Evolutionary conservation across 148 eudicot species (phyloP).

Genomic region (Nepenthes gracilis): DNA sequence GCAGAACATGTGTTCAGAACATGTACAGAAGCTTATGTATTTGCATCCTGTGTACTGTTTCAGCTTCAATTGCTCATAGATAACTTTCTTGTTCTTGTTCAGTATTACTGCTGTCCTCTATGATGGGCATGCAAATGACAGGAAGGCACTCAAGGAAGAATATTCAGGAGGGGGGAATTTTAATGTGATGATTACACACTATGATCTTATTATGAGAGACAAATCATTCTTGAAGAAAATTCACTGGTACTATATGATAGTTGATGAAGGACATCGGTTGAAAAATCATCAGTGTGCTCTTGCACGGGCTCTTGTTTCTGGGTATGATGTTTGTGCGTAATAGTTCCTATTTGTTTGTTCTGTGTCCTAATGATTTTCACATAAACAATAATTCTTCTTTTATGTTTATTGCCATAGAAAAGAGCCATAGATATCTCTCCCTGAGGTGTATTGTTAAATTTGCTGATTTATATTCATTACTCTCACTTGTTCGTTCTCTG

Average conservation of each 20-base stretch:
- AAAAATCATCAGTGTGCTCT: slow-evolving; percentile 92
- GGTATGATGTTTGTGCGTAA: slow-evolving; percentile 33
- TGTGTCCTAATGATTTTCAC: background rate
- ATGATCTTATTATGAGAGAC: slow-evolving; percentile 97
- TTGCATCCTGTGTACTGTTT: background rate
- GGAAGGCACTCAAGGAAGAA: slow-evolving; percentile 86
- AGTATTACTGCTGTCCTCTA: slow-evolving; percentile 81
- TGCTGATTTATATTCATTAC: background rate
- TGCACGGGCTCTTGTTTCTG: slow-evolving; percentile 79
- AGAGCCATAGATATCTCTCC: too few relatives aligned
- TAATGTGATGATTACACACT: slow-evolving; percentile 83
- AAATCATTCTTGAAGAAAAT: slow-evolving; percentile 84
- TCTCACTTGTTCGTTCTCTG: background rate
- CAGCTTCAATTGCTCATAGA: slow-evolving; percentile 5
- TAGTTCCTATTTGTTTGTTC: background rate
- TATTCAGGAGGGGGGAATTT: slow-evolving; percentile 81
- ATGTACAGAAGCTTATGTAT: background rate
- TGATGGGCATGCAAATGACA: slow-evolving; percentile 75
- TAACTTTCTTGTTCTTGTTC: slow-evolving; percentile 22
- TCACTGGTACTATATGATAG: slow-evolving; percentile 87
- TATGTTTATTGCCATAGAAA: too few relatives aligned
- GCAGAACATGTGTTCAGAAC: too few relatives aligned
- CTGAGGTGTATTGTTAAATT: too few relatives aligned
- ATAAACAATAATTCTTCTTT: too few relatives aligned
- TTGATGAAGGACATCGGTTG: slow-evolving; percentile 95